Evolutionary conservation across 208 protist species (phyloP).

Genomic region (Angomonas desouzai): DNA sequence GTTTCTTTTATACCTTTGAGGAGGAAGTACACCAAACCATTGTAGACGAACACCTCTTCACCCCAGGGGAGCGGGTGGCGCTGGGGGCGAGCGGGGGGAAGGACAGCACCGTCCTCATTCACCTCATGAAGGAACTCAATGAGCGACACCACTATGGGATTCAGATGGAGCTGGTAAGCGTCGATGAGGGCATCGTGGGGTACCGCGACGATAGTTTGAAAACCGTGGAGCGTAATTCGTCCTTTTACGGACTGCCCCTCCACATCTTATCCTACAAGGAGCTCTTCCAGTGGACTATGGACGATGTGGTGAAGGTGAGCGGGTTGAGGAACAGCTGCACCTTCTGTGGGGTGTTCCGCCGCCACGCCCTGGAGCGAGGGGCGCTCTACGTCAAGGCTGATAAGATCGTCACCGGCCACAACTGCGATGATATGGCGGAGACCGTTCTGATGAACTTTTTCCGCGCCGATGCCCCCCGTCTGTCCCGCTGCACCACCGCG

Average conservation of each 20-base stretch:
- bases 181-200: slow-evolving; percentile 98
- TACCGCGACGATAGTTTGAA: slow-evolving; percentile 98
- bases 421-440: slow-evolving; percentile 98
- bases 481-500: slow-evolving; percentile 85
- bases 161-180: slow-evolving; percentile 91
- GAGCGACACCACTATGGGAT: slow-evolving; percentile 91
- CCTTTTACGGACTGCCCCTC: slow-evolving; percentile 92
- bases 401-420: slow-evolving; percentile 98
- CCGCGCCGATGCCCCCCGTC: slow-evolving; percentile 91
- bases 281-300: slow-evolving; percentile 97
- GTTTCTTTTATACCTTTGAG: slow-evolving; percentile 95
- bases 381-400: slow-evolving; percentile 80
- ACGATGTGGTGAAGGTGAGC: slow-evolving; percentile 93
- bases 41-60: slow-evolving; percentile 86
- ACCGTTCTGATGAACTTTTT: slow-evolving; percentile 98
- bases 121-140: slow-evolving; percentile 93
- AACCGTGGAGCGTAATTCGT: slow-evolving; percentile 93
- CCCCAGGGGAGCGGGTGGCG: slow-evolving; percentile 87
- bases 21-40: slow-evolving; percentile 96
- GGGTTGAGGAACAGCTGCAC: slow-evolving; percentile 96
- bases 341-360: slow-evolving; percentile 97
- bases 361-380: slow-evolving; percentile 95
- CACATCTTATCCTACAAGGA: slow-evolving; percentile 94
- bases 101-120: slow-evolving; percentile 96
- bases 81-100: slow-evolving; percentile 97